Conservation (phyloP, 73 alveolate genomes). For the Diophrys appendiculata region DNA sequence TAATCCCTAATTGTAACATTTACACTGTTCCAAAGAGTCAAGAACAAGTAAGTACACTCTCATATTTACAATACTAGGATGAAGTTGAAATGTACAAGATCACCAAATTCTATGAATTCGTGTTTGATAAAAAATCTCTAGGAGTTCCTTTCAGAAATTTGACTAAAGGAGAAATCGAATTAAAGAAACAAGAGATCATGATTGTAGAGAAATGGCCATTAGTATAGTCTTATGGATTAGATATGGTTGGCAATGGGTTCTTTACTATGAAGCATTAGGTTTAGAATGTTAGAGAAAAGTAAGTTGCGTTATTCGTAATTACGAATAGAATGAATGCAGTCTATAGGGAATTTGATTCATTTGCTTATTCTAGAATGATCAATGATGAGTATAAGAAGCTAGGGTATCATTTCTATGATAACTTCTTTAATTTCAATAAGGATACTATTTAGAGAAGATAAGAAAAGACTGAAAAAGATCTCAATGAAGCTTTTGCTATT, state of each 20-base stretch:
- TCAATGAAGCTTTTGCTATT: slow-evolving; percentile 37
- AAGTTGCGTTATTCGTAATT: too few relatives aligned
- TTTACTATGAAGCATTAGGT: slow-evolving; percentile 68
- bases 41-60: too few relatives aligned
- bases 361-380: slow-evolving; percentile 43
- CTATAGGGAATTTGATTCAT: slow-evolving; percentile 61
- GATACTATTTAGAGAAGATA: slow-evolving; percentile 40
- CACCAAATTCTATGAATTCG: slow-evolving; percentile 60
- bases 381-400: slow-evolving; percentile 56
- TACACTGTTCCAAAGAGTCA: slow-evolving; percentile 48
- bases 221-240: slow-evolving; percentile 65
- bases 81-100: slow-evolving; percentile 59
- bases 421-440: slow-evolving; percentile 42
- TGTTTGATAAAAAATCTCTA: slow-evolving; percentile 35
- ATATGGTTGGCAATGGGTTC: slow-evolving; percentile 68
- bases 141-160: slow-evolving; percentile 63
- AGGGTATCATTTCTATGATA: slow-evolving; percentile 54
- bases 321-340: slow-evolving; percentile 22
- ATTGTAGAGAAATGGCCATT: slow-evolving; percentile 77
- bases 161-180: slow-evolving; percentile 23
- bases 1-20: slow-evolving; percentile 50
- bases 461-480: slow-evolving; percentile 56
- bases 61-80: too few relatives aligned
- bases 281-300: slow-evolving; percentile 46
- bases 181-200: slow-evolving; percentile 15